These are phyloP conservation scores for Cryptomeria japonica DNA, from an alignment of 75 land plant species.

Conservation along the genomic window DNA sequence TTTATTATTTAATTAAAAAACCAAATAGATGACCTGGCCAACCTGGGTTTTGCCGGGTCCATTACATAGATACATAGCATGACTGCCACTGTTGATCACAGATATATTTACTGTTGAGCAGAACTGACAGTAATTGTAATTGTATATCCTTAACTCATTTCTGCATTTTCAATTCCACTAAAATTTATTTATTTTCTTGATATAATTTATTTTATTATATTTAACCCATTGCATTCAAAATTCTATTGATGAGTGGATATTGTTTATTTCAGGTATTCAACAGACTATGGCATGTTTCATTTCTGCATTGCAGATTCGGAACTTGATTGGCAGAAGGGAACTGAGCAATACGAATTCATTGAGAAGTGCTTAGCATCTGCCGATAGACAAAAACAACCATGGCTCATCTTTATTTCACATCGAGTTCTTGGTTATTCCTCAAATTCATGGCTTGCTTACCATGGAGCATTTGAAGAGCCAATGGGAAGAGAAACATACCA, in stretches of 20 bases:
- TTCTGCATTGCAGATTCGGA: conserved; percentile 95
- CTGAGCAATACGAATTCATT: conserved; percentile 80
- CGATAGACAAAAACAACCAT: conserved; percentile 82
- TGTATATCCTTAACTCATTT: not conserved
- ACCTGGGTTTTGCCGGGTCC: no score
- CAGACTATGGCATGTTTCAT: conserved; percentile 90
- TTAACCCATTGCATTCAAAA: not conserved
- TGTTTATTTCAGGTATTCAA: conserved; percentile 63
- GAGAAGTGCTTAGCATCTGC: conserved; percentile 76
- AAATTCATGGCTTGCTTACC: conserved; percentile 37
- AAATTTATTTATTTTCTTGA: not conserved
- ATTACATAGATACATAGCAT: not conserved
- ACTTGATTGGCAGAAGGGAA: conserved; percentile 82
- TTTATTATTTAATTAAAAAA: no score
- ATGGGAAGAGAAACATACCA: conserved; percentile 85
- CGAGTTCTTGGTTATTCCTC: conserved; percentile 91
- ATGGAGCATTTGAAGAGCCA: conserved; percentile 83
- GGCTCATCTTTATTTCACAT: conserved; percentile 66
- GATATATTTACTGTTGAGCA: not conserved
- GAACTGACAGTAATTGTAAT: not conserved
- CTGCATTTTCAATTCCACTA: not conserved
- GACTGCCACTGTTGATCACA: not conserved
- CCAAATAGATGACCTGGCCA: no score
- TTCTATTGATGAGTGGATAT: conserved; percentile 1
- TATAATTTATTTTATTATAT: not conserved